Evolutionary conservation across 768 basidiomycete genomes (phyloP).

Genomic region (Stropharia rugosoannulata): DNA sequence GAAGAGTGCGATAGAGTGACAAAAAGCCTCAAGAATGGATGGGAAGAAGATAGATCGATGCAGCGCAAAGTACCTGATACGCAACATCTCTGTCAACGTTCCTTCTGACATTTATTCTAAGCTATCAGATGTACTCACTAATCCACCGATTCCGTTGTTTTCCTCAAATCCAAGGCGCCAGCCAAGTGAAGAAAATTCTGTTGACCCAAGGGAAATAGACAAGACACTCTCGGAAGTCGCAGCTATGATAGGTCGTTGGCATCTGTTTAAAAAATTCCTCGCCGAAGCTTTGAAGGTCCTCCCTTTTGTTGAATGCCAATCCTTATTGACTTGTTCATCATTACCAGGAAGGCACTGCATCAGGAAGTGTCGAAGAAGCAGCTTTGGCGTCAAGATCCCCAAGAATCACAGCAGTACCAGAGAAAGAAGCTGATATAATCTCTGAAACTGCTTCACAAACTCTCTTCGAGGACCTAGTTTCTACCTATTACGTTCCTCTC

Average conservation of each 20-base stretch:
- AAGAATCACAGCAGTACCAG: constrained; percentile 1
- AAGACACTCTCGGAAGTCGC: constrained; percentile 85
- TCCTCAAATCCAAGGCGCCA: constrained; percentile 30
- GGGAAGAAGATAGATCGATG: constrained; percentile 90
- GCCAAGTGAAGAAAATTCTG: constrained; percentile 46
- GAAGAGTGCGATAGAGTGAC: constrained; percentile 88
- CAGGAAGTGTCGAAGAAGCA: constrained; percentile 2
- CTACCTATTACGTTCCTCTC: constrained; percentile 80
- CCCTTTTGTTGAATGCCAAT: constrained; percentile 8
- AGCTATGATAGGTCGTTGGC: constrained; percentile 91
- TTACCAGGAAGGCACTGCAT: constrained; percentile 10
- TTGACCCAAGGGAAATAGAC: constrained; percentile 92
- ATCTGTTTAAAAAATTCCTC: constrained; percentile 85
- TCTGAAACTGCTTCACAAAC: constrained; percentile 52
- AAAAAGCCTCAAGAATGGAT: constrained; percentile 69
- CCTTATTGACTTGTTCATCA: not conserved
- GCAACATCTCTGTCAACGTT: not conserved
- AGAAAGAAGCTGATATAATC: constrained; percentile 28
- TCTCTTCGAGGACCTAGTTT: constrained; percentile 66
- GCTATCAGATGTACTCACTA: constrained; percentile 48
- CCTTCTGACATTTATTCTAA: constrained; percentile 17
- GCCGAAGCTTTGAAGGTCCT: constrained; percentile 66
- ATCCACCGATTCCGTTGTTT: constrained; percentile 33
- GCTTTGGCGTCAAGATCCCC: not conserved
- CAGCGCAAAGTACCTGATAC: constrained; percentile 63